Evolutionary conservation across 1,284 basidiomycete genomes (phyloP), one percentile per base, ranked within the genome.

Genomic region (Exsudoporus floridanus): DNA sequence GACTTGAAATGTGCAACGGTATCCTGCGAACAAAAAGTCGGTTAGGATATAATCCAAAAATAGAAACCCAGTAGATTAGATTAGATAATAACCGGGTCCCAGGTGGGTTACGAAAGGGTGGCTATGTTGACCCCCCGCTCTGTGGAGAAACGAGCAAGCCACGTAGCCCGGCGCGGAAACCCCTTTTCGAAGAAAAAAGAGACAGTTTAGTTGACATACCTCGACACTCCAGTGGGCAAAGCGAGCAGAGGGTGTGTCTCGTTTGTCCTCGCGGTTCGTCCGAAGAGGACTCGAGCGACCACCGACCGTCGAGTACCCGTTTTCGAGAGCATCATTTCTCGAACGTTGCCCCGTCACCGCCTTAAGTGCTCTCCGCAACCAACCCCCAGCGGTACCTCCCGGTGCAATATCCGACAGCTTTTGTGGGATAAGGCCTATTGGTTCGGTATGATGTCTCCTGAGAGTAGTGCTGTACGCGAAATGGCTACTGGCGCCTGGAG

Each of bases 391-490:
- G n/a, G 76, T 72, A 5, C 74, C 74, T 5, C 69, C 75, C 1
- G 70, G 68, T 14, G 74, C 72, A 1, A 81, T 64, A 6, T 74
- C 70, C 7, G 73, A 72, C 16, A 63, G 46, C 40, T 52, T 59
- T 7, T 66, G 64, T 19, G 70, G 58, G 19, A 70, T 57, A 54
- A 28, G 73, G 14, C 61, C 62, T 36, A 49, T 52, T 7, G 53
- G 10, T 40, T 86, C 78, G 2, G 70, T 63, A 38, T 79, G 76
- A 59, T 92, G 89, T 55, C 90, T 70, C 47, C 90, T 71, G 23
- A 93, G 74, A 0, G 86, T 90, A 0, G 90, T 92, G 58, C 86
- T 90, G 71, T 91, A 92, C 3, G 89, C 85, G 63, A 92, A 93
- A 65, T 91, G 89, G 4, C 80, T 69, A 38, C 77, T 75, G 2